phyloP scores from a whole-genome alignment of 495 filamentous ascomycete species.

The Penicillium daleae region DNA sequence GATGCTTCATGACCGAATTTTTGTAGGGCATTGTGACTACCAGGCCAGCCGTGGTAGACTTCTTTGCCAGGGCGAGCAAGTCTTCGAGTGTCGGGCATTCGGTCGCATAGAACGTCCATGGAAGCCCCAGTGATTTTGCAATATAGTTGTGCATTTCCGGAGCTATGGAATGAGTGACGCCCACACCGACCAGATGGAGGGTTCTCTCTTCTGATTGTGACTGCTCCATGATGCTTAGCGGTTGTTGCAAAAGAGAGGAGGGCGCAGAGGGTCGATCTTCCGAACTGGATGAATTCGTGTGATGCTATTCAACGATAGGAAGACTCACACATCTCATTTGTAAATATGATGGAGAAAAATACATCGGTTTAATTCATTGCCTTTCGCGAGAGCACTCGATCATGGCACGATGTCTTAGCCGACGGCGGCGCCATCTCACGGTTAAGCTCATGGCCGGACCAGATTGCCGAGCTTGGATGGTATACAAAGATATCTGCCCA shows the following conservation, averaged over 20 bases:
- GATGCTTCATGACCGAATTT: constrained; percentile 60
- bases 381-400: background rate
- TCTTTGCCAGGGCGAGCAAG: constrained; percentile 34
- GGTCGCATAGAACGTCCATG: constrained; percentile 42
- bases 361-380: background rate
- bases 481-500: background rate
- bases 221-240: background rate
- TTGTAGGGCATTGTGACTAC: constrained; percentile 75
- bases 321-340: background rate
- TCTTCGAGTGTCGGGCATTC: constrained; percentile 43
- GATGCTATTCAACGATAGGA: background rate
- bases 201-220: constrained; percentile 12
- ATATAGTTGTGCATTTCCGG: constrained; percentile 49
- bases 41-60: constrained; percentile 53
- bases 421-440: background rate
- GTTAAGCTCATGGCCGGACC: constrained; percentile 12
- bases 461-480: background rate
- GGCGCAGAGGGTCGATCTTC: background rate
- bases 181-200: constrained; percentile 46
- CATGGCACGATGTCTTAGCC: background rate
- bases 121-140: constrained; percentile 38
- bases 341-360: background rate
- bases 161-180: constrained; percentile 48
- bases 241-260: background rate
- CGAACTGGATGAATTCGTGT: background rate